These are phyloP conservation scores for Aspergillus brunneoviolaceus DNA, from an alignment of 2,329 filamentous ascomycete genomes.

Conservation along the genomic window DNA sequence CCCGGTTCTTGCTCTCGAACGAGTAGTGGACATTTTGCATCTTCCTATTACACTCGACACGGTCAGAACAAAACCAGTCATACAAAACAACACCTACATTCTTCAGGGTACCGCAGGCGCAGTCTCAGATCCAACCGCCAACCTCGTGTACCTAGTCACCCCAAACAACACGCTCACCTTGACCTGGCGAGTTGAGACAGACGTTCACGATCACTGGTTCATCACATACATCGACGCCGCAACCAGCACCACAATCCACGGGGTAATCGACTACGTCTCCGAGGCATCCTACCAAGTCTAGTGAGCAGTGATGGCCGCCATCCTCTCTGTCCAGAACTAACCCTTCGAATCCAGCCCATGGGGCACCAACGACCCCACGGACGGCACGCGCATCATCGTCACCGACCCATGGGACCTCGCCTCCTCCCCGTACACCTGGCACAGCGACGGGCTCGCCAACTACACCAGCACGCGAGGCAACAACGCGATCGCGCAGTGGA, in stretches of 20 bases:
- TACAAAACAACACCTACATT: constrained; percentile 2
- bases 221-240: constrained; percentile 17
- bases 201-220: constrained; percentile 16
- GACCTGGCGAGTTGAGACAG: constrained; percentile 16
- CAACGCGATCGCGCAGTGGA: constrained; percentile 17
- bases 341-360: constrained; percentile 9
- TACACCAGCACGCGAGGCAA: constrained; percentile 18
- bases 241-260: constrained; percentile 8
- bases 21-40: background rate
- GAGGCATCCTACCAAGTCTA: constrained; percentile 17
- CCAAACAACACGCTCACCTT: constrained; percentile 7
- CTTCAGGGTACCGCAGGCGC: constrained; percentile 14
- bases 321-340: background rate
- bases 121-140: constrained; percentile 14
- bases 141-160: constrained; percentile 15
- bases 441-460: constrained; percentile 10
- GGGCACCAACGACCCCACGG: constrained; percentile 16
- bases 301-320: constrained; percentile 3
- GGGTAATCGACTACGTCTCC: constrained; percentile 17
- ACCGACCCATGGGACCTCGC: constrained; percentile 14
- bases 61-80: background rate
- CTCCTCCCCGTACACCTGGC: constrained; percentile 17
- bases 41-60: constrained; percentile 5
- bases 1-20: constrained; percentile 10
- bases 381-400: constrained; percentile 12